Evolutionary conservation across 306 rosid species (phyloP).

Genomic region (Calophaca sinica): DNA sequence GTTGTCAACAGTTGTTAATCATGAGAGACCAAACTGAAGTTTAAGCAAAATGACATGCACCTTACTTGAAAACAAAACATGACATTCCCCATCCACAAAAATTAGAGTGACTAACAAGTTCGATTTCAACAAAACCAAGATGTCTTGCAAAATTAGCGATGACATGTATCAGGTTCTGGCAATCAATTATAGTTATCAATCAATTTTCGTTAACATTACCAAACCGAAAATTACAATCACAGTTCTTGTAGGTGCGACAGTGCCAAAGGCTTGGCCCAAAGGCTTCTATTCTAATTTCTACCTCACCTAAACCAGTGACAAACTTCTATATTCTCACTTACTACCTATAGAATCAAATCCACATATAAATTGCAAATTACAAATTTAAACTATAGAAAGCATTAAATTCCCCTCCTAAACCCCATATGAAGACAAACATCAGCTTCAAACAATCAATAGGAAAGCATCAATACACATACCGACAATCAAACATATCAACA

Average conservation of each 20-base stretch:
- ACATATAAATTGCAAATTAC: background rate
- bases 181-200: too few species aligned
- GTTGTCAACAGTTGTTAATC: too few species aligned
- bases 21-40: too few species aligned
- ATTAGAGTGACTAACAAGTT: background rate
- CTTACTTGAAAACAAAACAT: background rate
- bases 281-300: too few species aligned
- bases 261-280: too few species aligned
- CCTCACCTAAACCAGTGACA: too few species aligned
- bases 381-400: slow-evolving; percentile 4
- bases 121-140: slow-evolving; percentile 9
- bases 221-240: slow-evolving; percentile 2
- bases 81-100: too few species aligned
- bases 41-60: background rate
- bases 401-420: slow-evolving; percentile 21
- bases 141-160: slow-evolving; percentile 9
- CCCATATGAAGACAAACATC: background rate
- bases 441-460: slow-evolving; percentile 13
- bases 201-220: background rate
- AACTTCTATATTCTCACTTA: slow-evolving; percentile 24
- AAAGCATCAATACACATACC: slow-evolving; percentile 4
- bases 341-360: slow-evolving; percentile 11
- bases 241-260: too few species aligned
- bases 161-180: slow-evolving; percentile 28
- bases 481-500: slow-evolving; percentile 32